Conservation (phyloP, 2,329 filamentous ascomycete species). For the Aspergillus sp. region DNA sequence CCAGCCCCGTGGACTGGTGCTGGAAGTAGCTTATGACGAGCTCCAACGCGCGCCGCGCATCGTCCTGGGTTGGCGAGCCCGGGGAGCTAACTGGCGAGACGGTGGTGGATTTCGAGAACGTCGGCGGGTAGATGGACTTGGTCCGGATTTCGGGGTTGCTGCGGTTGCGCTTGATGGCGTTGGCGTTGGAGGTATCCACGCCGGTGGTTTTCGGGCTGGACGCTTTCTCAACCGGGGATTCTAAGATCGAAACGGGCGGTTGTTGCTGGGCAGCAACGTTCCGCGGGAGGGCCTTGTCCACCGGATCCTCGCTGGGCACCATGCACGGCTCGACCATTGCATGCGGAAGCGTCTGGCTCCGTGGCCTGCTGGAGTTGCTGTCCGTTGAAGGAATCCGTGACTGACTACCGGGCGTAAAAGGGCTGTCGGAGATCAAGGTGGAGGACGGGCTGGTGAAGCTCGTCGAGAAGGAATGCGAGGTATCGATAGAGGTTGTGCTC, state of each 20-base stretch:
- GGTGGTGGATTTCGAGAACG: slow-evolving; percentile 29
- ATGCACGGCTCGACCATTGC: slow-evolving; percentile 44
- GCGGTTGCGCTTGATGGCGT: slow-evolving; percentile 35
- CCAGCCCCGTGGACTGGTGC: slow-evolving; percentile 57
- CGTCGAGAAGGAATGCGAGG: slow-evolving; percentile 58
- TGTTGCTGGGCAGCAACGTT: slow-evolving; percentile 32
- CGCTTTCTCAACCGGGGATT: slow-evolving; percentile 44
- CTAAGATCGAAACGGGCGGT: slow-evolving; percentile 36
- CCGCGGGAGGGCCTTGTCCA: slow-evolving; percentile 36
- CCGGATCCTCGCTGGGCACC: slow-evolving; percentile 40
- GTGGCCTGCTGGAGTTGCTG: slow-evolving; percentile 60
- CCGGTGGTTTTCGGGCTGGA: slow-evolving; percentile 29
- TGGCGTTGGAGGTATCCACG: slow-evolving; percentile 22
- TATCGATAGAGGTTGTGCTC: slow-evolving; percentile 57
- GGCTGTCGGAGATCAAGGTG: slow-evolving; percentile 69
- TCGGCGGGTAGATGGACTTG: slow-evolving; percentile 31
- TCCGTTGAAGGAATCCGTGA: slow-evolving; percentile 38
- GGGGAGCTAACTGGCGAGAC: slow-evolving; percentile 48
- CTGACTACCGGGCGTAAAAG: slow-evolving; percentile 52
- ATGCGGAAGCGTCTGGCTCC: slow-evolving; percentile 78
- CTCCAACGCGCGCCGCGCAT: slow-evolving; percentile 72
- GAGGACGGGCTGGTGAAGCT: slow-evolving; percentile 65
- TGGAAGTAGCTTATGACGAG: slow-evolving; percentile 75
- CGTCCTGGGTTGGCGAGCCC: slow-evolving; percentile 68
- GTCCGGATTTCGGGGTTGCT: slow-evolving; percentile 37